Base-by-base conservation (phyloP, 2,329 filamentous ascomycete genomes). In the Drechslerella stenobrocha region DNA sequence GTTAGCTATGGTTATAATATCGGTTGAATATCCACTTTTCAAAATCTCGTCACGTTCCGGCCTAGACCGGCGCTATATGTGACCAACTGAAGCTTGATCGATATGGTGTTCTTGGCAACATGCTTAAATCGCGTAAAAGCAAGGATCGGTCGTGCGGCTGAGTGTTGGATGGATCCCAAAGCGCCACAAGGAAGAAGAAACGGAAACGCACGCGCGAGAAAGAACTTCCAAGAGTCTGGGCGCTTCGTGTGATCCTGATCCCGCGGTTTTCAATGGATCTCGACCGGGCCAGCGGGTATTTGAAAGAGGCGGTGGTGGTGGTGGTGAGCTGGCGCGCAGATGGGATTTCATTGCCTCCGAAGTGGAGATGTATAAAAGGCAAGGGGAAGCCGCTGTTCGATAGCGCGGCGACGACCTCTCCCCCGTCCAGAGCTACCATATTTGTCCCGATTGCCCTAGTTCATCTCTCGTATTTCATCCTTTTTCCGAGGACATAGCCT, bases 211-310 rank as follows among this genome's bases (percentile, higher is more conserved):
- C 15, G 45, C 40, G 44, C 46, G 35, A 30, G 11, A 44, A 22
- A n/a, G 11, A 26, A 42, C 32, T 47, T 45, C 40, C 51, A 11
- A 37, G 59, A 64, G 53, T 60, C 58, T 63, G 37, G 35, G 22
- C 51, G 30, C 32, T 37, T 22, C 51, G 58, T 46, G 32, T 46
- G 23, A 26, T 30, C 32, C 40, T 61, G 50, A 61, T 61, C 57
- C 57, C 53, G 32, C 22, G 34, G 20, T 23, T 42, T 53, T 61
- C 13, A 9, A 57, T 8, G 24, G 30, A 13, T 32, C 13, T 11
- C 34, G 34, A 30, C 13, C 28, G 11, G 40, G 20, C n/a, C 13
- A 35, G 3, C 6, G 35, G 24, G 34, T 20, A 18, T n/a, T 37
- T 28, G 20, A 63, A 50, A 55, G 35, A 13, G 15, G 6, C 4